phyloP scores from a whole-genome alignment of 306 rosid genomes.

The Inga laurina region DNA sequence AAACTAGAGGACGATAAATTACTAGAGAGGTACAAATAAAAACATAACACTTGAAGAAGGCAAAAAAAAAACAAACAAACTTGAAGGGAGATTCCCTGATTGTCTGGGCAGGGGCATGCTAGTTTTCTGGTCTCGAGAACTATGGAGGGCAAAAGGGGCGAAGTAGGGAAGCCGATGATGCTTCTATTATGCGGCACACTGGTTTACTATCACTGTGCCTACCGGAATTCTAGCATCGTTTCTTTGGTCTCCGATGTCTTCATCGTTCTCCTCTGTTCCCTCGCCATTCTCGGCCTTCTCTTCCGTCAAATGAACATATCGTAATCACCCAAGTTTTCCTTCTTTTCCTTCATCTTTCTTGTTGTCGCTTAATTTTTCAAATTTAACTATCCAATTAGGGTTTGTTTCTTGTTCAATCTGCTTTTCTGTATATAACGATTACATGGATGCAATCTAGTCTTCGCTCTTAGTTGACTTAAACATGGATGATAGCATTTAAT shows the following conservation, averaged over 20 bases:
- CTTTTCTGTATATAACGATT: neutral
- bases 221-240: constrained; percentile 61
- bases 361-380: neutral
- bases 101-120: neutral
- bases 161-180: constrained; percentile 52
- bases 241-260: constrained; percentile 86
- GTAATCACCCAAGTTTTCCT: neutral
- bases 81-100: neutral
- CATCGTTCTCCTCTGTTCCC: constrained; percentile 92
- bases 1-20: no score
- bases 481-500: neutral
- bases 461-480: neutral
- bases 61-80: no score
- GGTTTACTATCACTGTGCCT: constrained; percentile 88
- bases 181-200: constrained; percentile 63
- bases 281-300: constrained; percentile 95
- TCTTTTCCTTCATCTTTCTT: neutral
- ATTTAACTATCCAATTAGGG: neutral
- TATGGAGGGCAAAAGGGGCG: constrained; percentile 31
- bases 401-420: neutral
- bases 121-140: neutral
- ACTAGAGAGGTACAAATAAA: no score
- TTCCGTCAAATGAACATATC: constrained; percentile 81
- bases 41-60: no score
- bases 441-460: neutral